phyloP scores from a whole-genome alignment of 768 basidiomycete genomes.

The Grammothele lineata region DNA sequence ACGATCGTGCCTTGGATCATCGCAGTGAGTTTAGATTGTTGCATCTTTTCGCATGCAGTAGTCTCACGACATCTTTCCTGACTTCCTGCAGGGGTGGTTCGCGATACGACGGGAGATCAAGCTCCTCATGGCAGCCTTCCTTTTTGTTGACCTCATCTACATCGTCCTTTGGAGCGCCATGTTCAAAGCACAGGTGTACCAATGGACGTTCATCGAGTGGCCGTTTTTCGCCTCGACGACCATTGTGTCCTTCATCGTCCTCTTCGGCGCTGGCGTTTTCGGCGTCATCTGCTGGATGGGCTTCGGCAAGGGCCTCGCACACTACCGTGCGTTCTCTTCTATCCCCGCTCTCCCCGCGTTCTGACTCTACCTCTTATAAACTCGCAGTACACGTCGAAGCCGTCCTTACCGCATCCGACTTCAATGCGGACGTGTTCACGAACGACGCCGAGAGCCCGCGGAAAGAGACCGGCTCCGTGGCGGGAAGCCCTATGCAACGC shows the following conservation, averaged over 20 bases:
- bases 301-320: conserved; percentile 50
- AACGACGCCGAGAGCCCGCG: conserved; percentile 14
- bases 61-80: background rate
- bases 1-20: conserved; percentile 49
- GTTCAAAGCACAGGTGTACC: conserved; percentile 27
- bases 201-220: conserved; percentile 35
- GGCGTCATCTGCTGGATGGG: conserved; percentile 47
- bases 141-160: conserved; percentile 37
- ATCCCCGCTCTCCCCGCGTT: background rate
- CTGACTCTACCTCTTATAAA: background rate
- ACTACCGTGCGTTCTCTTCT: conserved; percentile 43
- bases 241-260: conserved; percentile 34
- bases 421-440: conserved; percentile 25
- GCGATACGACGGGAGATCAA: conserved; percentile 45
- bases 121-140: conserved; percentile 38
- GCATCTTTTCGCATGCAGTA: background rate
- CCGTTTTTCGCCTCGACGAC: conserved; percentile 47
- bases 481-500: conserved; percentile 4
- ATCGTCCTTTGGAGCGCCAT: conserved; percentile 21
- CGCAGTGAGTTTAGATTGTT: conserved; percentile 32
- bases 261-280: conserved; percentile 37
- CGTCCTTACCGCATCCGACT: conserved; percentile 22
- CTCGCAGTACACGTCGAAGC: conserved; percentile 18
- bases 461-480: background rate
- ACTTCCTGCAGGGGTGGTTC: conserved; percentile 45